Evolutionary conservation across 768 basidiomycete species (phyloP), one percentile per base, ranked within the genome.

Genomic region (Rhizopogon vesiculosus): DNA sequence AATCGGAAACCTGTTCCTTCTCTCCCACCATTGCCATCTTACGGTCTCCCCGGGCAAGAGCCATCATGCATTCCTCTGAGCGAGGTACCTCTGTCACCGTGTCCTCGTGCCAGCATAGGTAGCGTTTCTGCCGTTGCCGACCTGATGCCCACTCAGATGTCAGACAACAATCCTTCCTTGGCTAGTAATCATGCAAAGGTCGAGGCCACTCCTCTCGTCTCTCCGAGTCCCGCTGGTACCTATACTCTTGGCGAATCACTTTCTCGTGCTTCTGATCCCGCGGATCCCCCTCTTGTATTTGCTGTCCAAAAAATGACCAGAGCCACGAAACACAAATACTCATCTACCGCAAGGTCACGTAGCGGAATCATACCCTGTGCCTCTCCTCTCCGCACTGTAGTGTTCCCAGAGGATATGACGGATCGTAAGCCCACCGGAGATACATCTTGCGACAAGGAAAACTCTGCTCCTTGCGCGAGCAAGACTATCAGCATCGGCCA

Each of bases 21-120:
- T 5, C 25, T 67, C 41, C 67, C 66, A 7, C 54, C 62, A 12
- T 41, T 70, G 15, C 64, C 69, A 19, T 46, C 12, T 8, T 55
- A 61, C 19, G 53, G 51, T 38, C 55, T 58, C 33, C n/a, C 54
- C 5, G 22, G 28, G 3, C 42, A 18, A 22, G 19, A 8, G 13
- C 8, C 43, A 12, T 40, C 16, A 16, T 12, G 19, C 0, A 38
- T 9, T 22, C 8, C 49, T 38, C 3, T 38, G 6, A 33, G 3
- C 19, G 35, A 45, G 59, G 54, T 57, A 6, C 31, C 19, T 19
- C 5, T 4, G n/a, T 54, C 28, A 10, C 39, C 45, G 7, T n/a
- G 41, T 56, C 7, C 35, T 8, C 19, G 19, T 51, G 9, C 56
- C 2, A 53, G 45, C 18, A 53, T 59, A 2, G 49, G 54, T 22